Evolutionary conservation across 257 asterid genomes (phyloP), one percentile per base, ranked within the genome.

Genomic region (Forsythia viridissima): DNA sequence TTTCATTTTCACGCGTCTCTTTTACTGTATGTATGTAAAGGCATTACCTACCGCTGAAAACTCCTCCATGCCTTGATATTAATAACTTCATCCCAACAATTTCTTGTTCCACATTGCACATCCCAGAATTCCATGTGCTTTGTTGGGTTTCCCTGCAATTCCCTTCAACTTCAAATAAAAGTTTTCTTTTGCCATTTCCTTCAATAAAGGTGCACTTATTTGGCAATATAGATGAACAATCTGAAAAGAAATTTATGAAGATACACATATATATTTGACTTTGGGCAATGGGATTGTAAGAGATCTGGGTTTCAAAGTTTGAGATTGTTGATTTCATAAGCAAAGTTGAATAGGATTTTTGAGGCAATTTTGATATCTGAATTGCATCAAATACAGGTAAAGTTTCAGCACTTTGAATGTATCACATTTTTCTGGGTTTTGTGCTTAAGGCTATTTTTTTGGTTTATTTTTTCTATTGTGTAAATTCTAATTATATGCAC

Each of bases 41-140:
- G 81, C 75, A 71, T 80, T 82, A 86, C 87, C 89, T 76, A 86
- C 85, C 83, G 68, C 87, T 79, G 83, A 82, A 75, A 84, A 63
- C 80, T 82, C 86, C 80, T 81, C 86, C 88, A 75, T 76, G 87
- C 89, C 81, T 78, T 80, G 79, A 83, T 52, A 52, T 86, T 78
- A 73, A 61, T 74, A 43, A 52, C 65, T 44, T 36, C 70, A 40
- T 34, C 70, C 66, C 73, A 40, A 40, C 84, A 36, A 9, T 11
- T 61, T 65, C 70, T 70, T 71, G 73, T 36, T 67, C 82, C 46
- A 75, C 55, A 70, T 75, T 74, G 44, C 84, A 72, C 44, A 2
- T 74, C 86, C 61, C 85, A 77, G 42, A 67, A 16, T 67, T 81
- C 80, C 88, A 78, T 81, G 85, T 85, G 87, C 70, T 59, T 41